Percentiles rank a stretch among this genome's conserved stretches.
Conservation (phyloP, 2,329 filamentous ascomycete genomes). For the Monosporascus ibericus region DNA sequence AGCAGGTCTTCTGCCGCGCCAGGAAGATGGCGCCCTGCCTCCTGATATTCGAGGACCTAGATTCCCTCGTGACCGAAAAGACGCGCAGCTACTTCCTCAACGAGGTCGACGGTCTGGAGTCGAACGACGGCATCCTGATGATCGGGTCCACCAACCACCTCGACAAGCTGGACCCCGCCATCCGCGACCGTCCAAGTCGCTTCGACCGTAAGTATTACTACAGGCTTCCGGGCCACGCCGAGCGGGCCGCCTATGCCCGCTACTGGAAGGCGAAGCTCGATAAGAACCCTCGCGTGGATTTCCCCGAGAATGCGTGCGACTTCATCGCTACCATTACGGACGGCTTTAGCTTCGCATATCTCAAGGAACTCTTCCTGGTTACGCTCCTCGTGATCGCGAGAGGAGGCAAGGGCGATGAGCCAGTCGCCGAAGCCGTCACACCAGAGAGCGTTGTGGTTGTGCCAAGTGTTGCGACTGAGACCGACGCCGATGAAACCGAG, state of each 20-base stretch:
- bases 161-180: conserved; percentile 49
- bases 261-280: conserved; percentile 39
- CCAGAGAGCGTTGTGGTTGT: not conserved
- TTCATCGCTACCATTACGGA: not conserved
- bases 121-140: conserved; percentile 54
- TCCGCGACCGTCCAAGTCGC: conserved; percentile 44
- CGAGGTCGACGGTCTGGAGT: conserved; percentile 56
- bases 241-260: conserved; percentile 41
- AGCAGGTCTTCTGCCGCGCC: conserved; percentile 49
- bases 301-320: not conserved
- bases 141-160: conserved; percentile 38
- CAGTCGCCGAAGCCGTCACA: not conserved
- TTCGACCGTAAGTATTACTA: conserved; percentile 54
- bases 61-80: conserved; percentile 52
- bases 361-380: not conserved
- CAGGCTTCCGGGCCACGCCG: conserved; percentile 35
- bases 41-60: conserved; percentile 64
- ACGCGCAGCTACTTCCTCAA: conserved; percentile 64
- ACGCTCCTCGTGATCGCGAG: not conserved
- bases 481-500: not conserved
- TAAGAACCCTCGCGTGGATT: not conserved
- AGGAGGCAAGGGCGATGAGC: not conserved
- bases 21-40: conserved; percentile 58
- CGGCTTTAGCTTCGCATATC: conserved; percentile 1
- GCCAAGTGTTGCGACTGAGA: not conserved